Evolutionary conservation across 2,329 filamentous ascomycete genomes (phyloP).

Genomic region (Ophiocordyceps robertsii): DNA sequence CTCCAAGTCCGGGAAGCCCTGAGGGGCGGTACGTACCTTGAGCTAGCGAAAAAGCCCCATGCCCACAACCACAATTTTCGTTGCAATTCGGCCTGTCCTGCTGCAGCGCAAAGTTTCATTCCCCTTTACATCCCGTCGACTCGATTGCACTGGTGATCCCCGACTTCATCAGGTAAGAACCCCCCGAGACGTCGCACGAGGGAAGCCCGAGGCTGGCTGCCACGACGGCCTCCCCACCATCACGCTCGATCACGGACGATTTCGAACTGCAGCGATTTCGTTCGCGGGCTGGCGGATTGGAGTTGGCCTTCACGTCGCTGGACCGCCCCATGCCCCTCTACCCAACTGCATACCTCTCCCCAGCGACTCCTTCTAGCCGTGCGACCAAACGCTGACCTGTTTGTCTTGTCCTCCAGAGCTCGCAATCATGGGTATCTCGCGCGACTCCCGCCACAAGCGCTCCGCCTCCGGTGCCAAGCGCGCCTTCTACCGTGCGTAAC

Average conservation of each 20-base stretch:
- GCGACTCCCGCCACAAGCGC: slow-evolving; percentile 99
- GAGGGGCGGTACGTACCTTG: slow-evolving; percentile 16
- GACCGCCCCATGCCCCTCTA: too few species aligned
- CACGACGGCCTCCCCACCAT: not conserved
- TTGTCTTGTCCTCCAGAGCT: slow-evolving; percentile 35
- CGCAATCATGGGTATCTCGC: slow-evolving; percentile 98
- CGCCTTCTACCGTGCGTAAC: slow-evolving; percentile 70
- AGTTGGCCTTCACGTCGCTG: too few species aligned
- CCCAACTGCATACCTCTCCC: too few species aligned
- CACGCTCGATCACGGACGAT: too few species aligned
- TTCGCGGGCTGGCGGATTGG: too few species aligned
- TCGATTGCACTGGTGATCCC: slow-evolving; percentile 35
- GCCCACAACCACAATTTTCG: slow-evolving; percentile 27
- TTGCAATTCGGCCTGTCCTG: slow-evolving; percentile 17
- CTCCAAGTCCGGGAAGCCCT: slow-evolving; percentile 9
- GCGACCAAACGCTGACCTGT: slow-evolving; percentile 5
- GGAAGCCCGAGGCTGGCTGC: too few species aligned
- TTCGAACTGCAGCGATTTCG: too few species aligned
- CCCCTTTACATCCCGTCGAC: slow-evolving; percentile 24
- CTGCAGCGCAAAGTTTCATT: slow-evolving; percentile 18
- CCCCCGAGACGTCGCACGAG: not conserved
- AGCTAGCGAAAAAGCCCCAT: slow-evolving; percentile 18
- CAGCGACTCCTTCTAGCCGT: not conserved
- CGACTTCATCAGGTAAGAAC: slow-evolving; percentile 34
- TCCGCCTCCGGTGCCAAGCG: slow-evolving; percentile 98